Percentiles rank a stretch among this genome's conserved stretches.
Evolutionary conservation across 495 filamentous ascomycete genomes (phyloP).

Genomic region (Tuber brumale): DNA sequence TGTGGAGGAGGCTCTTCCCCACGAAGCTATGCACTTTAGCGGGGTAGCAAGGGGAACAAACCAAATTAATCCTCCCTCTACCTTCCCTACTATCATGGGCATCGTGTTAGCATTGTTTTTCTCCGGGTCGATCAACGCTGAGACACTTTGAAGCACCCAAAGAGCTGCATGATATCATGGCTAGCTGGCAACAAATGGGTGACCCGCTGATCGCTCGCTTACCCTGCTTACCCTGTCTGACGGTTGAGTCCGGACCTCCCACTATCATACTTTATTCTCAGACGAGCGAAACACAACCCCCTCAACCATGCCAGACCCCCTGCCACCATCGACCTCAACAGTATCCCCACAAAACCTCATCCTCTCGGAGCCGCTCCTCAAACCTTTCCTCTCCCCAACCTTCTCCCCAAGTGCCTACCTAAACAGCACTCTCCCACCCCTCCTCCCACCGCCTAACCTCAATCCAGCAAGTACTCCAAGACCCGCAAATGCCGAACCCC

Average conservation of each 20-base stretch:
- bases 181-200: not conserved
- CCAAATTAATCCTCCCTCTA: not conserved
- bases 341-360: conserved; percentile 41
- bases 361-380: conserved; percentile 56
- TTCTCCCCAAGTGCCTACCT: conserved; percentile 79
- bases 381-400: conserved; percentile 61
- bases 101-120: no score
- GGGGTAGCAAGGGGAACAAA: not conserved
- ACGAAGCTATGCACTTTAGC: not conserved
- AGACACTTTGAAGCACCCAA: not conserved
- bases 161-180: not conserved
- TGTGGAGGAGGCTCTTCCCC: not conserved
- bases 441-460: conserved; percentile 47
- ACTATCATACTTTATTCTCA: not conserved
- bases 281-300: not conserved
- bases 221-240: not conserved
- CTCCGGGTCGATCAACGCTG: not conserved
- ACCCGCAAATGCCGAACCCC: conserved; percentile 49
- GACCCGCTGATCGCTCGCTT: not conserved
- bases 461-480: conserved; percentile 33
- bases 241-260: not conserved
- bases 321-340: not conserved
- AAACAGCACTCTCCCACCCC: conserved; percentile 64
- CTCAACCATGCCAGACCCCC: not conserved
- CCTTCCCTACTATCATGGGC: not conserved